Percentiles rank a stretch among this genome's conserved stretches.
These are phyloP conservation scores for Penicillium oxalicum DNA, from an alignment of 2,329 filamentous ascomycete genomes.

Conservation along the genomic window DNA sequence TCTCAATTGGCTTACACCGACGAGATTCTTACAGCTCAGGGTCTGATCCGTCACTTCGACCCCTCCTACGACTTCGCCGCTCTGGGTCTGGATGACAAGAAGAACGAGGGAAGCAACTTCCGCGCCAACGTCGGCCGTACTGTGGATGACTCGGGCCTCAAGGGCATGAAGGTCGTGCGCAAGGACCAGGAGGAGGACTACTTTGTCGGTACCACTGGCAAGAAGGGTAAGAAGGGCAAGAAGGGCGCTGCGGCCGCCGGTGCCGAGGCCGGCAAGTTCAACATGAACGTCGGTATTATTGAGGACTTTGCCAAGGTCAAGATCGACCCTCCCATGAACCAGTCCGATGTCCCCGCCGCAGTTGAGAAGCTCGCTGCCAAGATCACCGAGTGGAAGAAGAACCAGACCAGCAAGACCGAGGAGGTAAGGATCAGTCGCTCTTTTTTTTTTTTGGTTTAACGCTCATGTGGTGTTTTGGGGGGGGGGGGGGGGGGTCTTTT, in stretches of 20 bases:
- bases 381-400: slow-evolving; percentile 81
- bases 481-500: too few relatives aligned
- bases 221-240: slow-evolving; percentile 89
- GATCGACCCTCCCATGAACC: slow-evolving; percentile 81
- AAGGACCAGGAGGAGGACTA: slow-evolving; percentile 89
- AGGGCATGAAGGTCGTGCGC: slow-evolving; percentile 74
- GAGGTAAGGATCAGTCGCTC: slow-evolving; percentile 56
- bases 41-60: slow-evolving; percentile 85
- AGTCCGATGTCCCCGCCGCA: slow-evolving; percentile 70
- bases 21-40: slow-evolving; percentile 84
- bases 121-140: slow-evolving; percentile 74
- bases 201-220: slow-evolving; percentile 63
- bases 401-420: slow-evolving; percentile 84
- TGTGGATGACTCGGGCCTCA: slow-evolving; percentile 75
- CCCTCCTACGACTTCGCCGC: slow-evolving; percentile 66
- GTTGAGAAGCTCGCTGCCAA: slow-evolving; percentile 90
- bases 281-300: slow-evolving; percentile 82
- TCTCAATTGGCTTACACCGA: slow-evolving; percentile 78
- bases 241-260: slow-evolving; percentile 47
- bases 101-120: slow-evolving; percentile 58
- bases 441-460: too few relatives aligned
- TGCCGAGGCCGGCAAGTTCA: slow-evolving; percentile 60
- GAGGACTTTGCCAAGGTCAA: slow-evolving; percentile 81
- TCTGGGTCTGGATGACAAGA: slow-evolving; percentile 48
- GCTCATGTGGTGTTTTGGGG: too few relatives aligned